Base-by-base conservation (phyloP, 495 filamentous ascomycete species). In the Penicillium robsamsonii region DNA sequence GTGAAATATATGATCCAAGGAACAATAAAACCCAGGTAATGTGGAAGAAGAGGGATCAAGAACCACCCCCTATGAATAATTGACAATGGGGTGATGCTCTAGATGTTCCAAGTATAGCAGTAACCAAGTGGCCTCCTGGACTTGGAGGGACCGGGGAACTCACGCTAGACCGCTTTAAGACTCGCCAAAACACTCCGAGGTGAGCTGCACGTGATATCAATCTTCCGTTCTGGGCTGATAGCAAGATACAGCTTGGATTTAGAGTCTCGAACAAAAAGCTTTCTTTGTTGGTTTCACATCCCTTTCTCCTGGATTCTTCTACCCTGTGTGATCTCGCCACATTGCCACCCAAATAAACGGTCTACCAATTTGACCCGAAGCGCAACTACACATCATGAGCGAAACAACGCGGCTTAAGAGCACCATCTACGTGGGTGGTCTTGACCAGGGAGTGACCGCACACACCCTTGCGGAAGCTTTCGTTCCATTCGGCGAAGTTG, bases 401-500 rank as follows among this genome's bases (percentile, higher is more conserved):
- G 90, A 94, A 75, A 76, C 84, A 13, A 78, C 92, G 31, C 88
- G 94, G 50, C 83, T 95, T 65, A 96, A 96, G 64, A 74, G 69
- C 63, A 98, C 94, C 30, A 76, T 98, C 58, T 95, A 94, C 65
- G 87, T 97, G 50, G 92, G 93, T 50, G 92, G 92, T 40, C 84
- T 98, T 24, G 87, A 94, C 59, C 84, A 87, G 55, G 79, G 84
- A 24, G 90, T 96, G 44, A 92, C 86, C 12, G 69, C 79, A 22
- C 77, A 82, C 30, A 87, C 85, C 41, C 80, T 98, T 44, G 86
- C 92, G 44, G 89, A 92, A 62, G 91, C 92, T 35, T 99, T 99
- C 77, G 79, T 97, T 29, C 95, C 95, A 0, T 99, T 99, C 65
- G 94, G 94, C 60, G 91, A 96, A 65, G 89, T 99, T 57, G 83